A percentile compares a stretch with the other conserved stretches of the same genome.
Conservation (phyloP, 2,329 filamentous ascomycete species). For the Rutstroemia sydowiana region DNA sequence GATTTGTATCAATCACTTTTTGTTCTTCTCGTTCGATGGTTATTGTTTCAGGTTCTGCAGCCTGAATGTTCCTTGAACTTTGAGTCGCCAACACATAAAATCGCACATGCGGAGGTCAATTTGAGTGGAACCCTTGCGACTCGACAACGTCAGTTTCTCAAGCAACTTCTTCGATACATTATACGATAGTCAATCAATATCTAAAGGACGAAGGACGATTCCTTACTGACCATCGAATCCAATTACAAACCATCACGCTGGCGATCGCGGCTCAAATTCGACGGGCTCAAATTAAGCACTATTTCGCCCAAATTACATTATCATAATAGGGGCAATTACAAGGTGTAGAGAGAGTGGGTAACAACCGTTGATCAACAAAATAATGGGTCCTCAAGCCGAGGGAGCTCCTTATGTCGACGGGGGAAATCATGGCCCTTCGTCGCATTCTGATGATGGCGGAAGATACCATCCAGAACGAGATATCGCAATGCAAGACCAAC, state of each 20-base stretch:
- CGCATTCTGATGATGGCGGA: slow-evolving; percentile 16
- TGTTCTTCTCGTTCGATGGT: slow-evolving; percentile 19
- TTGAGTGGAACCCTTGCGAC: slow-evolving; percentile 23
- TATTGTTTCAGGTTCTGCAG: slow-evolving; percentile 28
- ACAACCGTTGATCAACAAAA: slow-evolving; percentile 11
- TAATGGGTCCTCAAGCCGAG: slow-evolving; percentile 33
- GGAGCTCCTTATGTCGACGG: slow-evolving; percentile 29
- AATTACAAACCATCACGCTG: slow-evolving; percentile 16
- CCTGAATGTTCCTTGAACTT: slow-evolving; percentile 23
- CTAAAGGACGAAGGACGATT: background rate
- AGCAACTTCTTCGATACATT: slow-evolving; percentile 9
- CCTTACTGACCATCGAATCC: slow-evolving; percentile 1
- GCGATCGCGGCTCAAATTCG: slow-evolving; percentile 12
- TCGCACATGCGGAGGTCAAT: slow-evolving; percentile 25
- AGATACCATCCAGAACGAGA: slow-evolving; percentile 23
- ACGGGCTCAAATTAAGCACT: slow-evolving; percentile 8
- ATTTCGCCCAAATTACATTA: background rate
- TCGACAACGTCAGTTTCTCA: slow-evolving; percentile 21
- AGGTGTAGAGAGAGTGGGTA: slow-evolving; percentile 10
- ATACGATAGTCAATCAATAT: slow-evolving; percentile 9
- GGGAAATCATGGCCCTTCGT: slow-evolving; percentile 17
- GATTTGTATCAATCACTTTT: slow-evolving; percentile 1
- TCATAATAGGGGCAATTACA: slow-evolving; percentile 14
- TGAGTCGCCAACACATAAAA: slow-evolving; percentile 26
- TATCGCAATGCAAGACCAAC: slow-evolving; percentile 15